Evolutionary conservation across 345 rosid species (phyloP).

Genomic region (Camelina sativa): DNA sequence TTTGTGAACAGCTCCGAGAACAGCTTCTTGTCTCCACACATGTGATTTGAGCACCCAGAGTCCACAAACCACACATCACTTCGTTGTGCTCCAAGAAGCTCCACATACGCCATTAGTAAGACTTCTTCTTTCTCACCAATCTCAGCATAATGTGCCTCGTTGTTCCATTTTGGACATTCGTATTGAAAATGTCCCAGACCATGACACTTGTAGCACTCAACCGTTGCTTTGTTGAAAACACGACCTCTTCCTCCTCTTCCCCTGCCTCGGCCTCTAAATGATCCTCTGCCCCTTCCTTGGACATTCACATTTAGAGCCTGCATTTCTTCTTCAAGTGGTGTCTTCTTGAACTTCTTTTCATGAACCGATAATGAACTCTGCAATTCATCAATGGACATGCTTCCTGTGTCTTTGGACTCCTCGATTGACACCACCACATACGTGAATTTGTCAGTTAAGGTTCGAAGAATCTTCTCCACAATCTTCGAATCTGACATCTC

Average conservation of each 20-base stretch:
- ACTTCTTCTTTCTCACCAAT: not conserved
- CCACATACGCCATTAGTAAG: not conserved
- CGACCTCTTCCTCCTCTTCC: not conserved
- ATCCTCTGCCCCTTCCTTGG: not conserved
- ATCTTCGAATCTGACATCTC: not conserved
- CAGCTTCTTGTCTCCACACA: not conserved
- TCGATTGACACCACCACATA: constrained; percentile 2
- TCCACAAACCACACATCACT: not conserved
- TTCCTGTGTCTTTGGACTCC: not conserved
- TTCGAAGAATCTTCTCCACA: not conserved
- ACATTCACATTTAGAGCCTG: not conserved
- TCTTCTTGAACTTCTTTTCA: not conserved
- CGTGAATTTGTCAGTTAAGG: not conserved
- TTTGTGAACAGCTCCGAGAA: not conserved
- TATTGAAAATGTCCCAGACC: not conserved
- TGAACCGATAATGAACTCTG: not conserved
- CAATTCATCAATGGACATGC: not conserved
- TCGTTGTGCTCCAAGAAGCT: not conserved
- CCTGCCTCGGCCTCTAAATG: not conserved
- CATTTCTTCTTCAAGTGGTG: not conserved
- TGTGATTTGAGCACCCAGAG: constrained; percentile 11
- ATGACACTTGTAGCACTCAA: not conserved
- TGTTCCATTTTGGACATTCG: not conserved
- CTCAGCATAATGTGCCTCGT: not conserved
- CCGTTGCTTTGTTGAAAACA: not conserved